A percentile compares a stretch with the other conserved stretches of the same genome.
phyloP scores from a whole-genome alignment of 768 basidiomycete species.

The Lentinula sp. region DNA sequence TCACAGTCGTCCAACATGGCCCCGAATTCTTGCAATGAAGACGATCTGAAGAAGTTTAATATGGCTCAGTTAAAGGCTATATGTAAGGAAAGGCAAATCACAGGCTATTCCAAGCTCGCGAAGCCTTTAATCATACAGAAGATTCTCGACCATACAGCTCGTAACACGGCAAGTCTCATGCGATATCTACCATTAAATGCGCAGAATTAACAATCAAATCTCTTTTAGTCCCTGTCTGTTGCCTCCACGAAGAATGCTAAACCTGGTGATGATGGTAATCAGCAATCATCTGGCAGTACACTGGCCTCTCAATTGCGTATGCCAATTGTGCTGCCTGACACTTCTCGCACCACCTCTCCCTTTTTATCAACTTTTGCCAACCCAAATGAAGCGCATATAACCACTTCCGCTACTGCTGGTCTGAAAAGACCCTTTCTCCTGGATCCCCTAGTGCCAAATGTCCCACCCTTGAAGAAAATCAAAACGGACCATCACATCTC shows the following conservation, averaged over 20 bases:
- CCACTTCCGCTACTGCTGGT: background rate
- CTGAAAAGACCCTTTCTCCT: background rate
- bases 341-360: too few relatives aligned
- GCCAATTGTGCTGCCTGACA: background rate
- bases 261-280: background rate
- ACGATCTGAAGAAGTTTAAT: conserved; percentile 41
- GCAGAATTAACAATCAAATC: background rate
- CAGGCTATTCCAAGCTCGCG: conserved; percentile 62
- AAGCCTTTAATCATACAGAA: conserved; percentile 55
- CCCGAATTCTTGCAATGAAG: conserved; percentile 2
- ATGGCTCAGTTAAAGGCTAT: conserved; percentile 60
- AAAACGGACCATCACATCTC: background rate
- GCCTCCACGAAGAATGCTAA: background rate
- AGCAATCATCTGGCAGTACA: background rate
- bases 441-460: background rate
- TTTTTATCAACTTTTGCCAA: background rate
- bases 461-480: background rate
- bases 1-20: background rate
- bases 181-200: background rate
- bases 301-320: background rate
- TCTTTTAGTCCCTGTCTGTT: background rate
- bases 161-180: background rate
- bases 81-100: conserved; percentile 57
- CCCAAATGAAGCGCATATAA: background rate
- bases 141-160: conserved; percentile 17